phyloP scores from a whole-genome alignment of 495 filamentous ascomycete genomes.

The Poronia punctata region DNA sequence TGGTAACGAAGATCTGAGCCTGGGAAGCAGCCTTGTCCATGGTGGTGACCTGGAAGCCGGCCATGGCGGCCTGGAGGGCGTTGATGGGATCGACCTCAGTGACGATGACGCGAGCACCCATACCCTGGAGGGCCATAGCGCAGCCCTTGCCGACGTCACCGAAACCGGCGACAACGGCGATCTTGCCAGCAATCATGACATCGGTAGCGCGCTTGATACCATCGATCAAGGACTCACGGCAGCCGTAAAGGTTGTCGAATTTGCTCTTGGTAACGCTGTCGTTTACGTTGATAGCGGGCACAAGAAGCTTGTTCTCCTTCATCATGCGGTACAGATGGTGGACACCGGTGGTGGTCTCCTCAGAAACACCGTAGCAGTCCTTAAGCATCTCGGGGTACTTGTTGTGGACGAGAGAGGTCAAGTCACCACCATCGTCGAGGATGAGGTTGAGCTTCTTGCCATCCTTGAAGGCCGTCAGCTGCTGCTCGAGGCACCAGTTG shows the following conservation, averaged over 20 bases:
- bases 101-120: conserved; percentile 94
- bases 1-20: conserved; percentile 99
- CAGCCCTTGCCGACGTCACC: conserved; percentile 99
- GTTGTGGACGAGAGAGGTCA: conserved; percentile 90
- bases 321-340: conserved; percentile 99
- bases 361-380: conserved; percentile 95
- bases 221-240: conserved; percentile 96
- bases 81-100: conserved; percentile 99
- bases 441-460: conserved; percentile 95
- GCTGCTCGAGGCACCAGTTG: conserved; percentile 98
- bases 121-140: conserved; percentile 86
- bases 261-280: conserved; percentile 99
- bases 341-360: conserved; percentile 99
- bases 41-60: conserved; percentile 91
- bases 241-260: conserved; percentile 99
- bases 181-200: conserved; percentile 99
- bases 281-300: conserved; percentile 98
- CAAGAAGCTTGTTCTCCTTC: conserved; percentile 83
- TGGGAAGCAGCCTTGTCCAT: conserved; percentile 88
- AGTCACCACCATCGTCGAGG: conserved; percentile 96
- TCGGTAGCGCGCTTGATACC: conserved; percentile 99
- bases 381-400: conserved; percentile 98
- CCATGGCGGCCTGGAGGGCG: conserved; percentile 95
- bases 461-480: conserved; percentile 93
- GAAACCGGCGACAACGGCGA: conserved; percentile 93